Percentiles rank a stretch among this genome's conserved stretches.
These are phyloP conservation scores for Amanita pseudoporphyria DNA, from an alignment of 768 basidiomycete genomes.

Conservation along the genomic window DNA sequence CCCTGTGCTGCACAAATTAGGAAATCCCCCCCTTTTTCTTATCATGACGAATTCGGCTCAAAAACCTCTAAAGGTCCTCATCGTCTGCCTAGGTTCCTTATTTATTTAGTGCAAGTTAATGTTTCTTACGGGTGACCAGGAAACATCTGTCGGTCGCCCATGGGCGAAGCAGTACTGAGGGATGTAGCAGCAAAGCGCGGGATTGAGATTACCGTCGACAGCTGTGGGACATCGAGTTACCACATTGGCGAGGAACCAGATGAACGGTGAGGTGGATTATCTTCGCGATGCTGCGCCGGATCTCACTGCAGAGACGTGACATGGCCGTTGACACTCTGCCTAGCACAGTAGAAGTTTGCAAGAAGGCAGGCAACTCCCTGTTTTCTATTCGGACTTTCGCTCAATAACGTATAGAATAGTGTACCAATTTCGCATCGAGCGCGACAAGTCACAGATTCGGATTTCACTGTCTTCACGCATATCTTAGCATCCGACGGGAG, in stretches of 20 bases:
- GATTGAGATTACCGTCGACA: conserved; percentile 64
- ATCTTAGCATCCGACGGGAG: conserved; percentile 79
- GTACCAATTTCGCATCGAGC: conserved; percentile 67
- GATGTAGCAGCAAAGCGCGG: conserved; percentile 59
- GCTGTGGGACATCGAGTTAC: conserved; percentile 79
- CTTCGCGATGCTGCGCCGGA: not conserved
- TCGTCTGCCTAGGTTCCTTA: conserved; percentile 56
- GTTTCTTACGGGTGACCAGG: conserved; percentile 28
- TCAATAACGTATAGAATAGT: conserved; percentile 39
- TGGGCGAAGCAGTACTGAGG: conserved; percentile 82
- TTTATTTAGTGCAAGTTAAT: not conserved
- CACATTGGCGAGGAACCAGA: conserved; percentile 83
- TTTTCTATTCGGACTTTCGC: not conserved
- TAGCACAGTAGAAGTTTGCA: conserved; percentile 64
- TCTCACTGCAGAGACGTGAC: not conserved
- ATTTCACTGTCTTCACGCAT: conserved; percentile 72
- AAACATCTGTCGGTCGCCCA: conserved; percentile 85
- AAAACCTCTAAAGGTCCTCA: conserved; percentile 41
- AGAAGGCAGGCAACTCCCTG: conserved; percentile 41
- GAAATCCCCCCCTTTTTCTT: conserved; percentile 1
- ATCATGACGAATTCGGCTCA: conserved; percentile 16
- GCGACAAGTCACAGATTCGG: conserved; percentile 52
- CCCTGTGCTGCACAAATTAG: not conserved
- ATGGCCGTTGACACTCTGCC: not conserved
- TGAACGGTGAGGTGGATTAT: conserved; percentile 48